phyloP scores from a whole-genome alignment of 306 rosid genomes.

The Prinsepia uniflora region DNA sequence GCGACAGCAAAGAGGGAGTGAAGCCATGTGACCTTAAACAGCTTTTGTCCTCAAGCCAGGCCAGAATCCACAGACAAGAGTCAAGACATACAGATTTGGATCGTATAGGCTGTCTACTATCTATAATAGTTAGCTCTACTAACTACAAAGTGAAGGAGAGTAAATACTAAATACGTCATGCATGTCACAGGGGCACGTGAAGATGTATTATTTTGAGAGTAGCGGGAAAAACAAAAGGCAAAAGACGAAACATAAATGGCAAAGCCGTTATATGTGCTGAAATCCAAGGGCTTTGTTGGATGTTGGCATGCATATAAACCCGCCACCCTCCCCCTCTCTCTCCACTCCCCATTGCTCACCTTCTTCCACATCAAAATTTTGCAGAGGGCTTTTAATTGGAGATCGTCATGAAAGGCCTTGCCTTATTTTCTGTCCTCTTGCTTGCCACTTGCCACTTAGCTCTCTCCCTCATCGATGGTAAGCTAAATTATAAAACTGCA shows the following conservation, averaged over 20 bases:
- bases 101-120: not conserved
- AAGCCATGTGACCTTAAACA: constrained; percentile 37
- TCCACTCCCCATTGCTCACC: not conserved
- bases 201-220: not conserved
- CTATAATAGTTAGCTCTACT: no score
- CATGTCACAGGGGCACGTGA: constrained; percentile 9
- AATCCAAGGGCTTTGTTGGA: constrained; percentile 32
- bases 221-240: not conserved
- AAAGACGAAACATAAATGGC: constrained; percentile 34
- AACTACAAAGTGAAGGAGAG: not conserved
- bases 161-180: constrained; percentile 16
- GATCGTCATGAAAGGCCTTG: constrained; percentile 27
- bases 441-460: constrained; percentile 52
- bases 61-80: constrained; percentile 8
- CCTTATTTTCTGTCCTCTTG: constrained; percentile 45
- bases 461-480: constrained; percentile 61
- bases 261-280: constrained; percentile 18
- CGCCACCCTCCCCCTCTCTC: constrained; percentile 16
- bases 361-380: not conserved
- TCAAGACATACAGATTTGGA: constrained; percentile 19
- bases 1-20: constrained; percentile 1
- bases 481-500: constrained; percentile 7
- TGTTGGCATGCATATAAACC: constrained; percentile 63
- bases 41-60: constrained; percentile 31
- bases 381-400: not conserved